Percentiles rank a stretch among this genome's conserved stretches.
These are phyloP conservation scores for Podaxis sp. DNA, from an alignment of 768 basidiomycete genomes.

Conservation along the genomic window DNA sequence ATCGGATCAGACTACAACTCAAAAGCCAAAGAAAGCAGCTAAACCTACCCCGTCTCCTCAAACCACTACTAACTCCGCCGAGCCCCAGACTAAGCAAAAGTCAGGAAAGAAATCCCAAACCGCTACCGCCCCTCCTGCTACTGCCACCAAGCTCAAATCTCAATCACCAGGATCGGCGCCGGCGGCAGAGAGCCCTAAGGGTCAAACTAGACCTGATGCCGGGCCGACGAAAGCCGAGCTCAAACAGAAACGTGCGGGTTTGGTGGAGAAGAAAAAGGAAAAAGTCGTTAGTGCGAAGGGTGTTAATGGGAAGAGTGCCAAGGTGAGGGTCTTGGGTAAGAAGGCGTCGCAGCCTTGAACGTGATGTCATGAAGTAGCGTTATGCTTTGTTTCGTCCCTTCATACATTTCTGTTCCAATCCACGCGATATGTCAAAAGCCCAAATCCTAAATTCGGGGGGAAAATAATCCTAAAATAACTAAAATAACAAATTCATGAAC, in stretches of 20 bases:
- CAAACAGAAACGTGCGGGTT: slow-evolving; percentile 48
- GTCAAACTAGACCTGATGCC: neutral
- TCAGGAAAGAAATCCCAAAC: neutral
- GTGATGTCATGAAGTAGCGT: too few species aligned
- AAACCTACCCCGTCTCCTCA: slow-evolving; percentile 10
- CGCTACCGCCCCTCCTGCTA: neutral
- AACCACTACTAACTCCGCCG: slow-evolving; percentile 1
- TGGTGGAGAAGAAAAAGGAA: slow-evolving; percentile 60
- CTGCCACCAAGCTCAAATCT: neutral
- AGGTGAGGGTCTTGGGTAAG: slow-evolving; percentile 53
- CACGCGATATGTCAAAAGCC: too few species aligned
- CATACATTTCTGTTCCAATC: too few species aligned
- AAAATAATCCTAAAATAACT: neutral
- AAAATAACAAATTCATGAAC: neutral
- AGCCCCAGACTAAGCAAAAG: neutral
- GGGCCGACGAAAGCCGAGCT: slow-evolving; percentile 41
- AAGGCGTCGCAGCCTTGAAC: slow-evolving; percentile 37
- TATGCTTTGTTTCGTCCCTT: too few species aligned
- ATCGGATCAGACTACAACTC: neutral
- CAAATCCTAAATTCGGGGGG: too few species aligned
- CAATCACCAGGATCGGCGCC: slow-evolving; percentile 11
- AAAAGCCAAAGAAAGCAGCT: slow-evolving; percentile 23
- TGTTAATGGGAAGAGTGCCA: slow-evolving; percentile 41
- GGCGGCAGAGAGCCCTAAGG: slow-evolving; percentile 18
- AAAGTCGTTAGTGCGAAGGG: slow-evolving; percentile 33